Base-by-base conservation (phyloP, 2,329 filamentous ascomycete species). In the Aspergillus uvarum region DNA sequence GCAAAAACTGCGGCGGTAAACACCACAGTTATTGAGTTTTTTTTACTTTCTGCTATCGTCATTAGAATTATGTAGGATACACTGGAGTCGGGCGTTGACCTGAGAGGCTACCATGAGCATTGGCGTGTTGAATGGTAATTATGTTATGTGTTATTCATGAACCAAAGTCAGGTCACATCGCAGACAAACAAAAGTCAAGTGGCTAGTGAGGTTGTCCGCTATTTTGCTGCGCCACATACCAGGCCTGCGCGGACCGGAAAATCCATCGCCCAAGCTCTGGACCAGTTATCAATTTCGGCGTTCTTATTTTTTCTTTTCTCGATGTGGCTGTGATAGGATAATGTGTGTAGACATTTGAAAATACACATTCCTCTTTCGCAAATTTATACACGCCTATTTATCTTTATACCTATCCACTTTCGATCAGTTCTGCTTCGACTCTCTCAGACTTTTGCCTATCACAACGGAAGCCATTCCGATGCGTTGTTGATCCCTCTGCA, bases 181-280 rank as follows among this genome's bases (percentile, higher is more conserved):
- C 26, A 26, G 26, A 26, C 26, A 26, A 26, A 26, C 26, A 8
- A 26, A 26, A 26, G 7, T 26, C 26, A 10, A 29, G 26, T 29
- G 26, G 26, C 26, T 29, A 29, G 26, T 29, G 7, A 16, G 32
- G 5, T 35, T 35, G 14, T 35, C 11, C 32, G 38, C 16, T 44
- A 19, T 1, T 5, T 44, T 16, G 19, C 42, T 55, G 53, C 53
- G 53, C 58, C 58, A 60, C 58, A 24, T 21, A 5, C 35, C 49
- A 54, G 31, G 47, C 48, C 50, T 61, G 42, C 26, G 62, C 53
- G 56, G 61, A 29, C 38, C 44, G 61, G 54, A 62, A 63, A 62
- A 65, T 61, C 54, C 59, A 54, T 51, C 47, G 24, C 21, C 42
- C 54, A 51, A 42, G 56, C 10, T 60, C 47, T 19, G 14, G 38